phyloP scores from a whole-genome alignment of 2,329 filamentous ascomycete species.

The Kalaharituber pfeilii region DNA sequence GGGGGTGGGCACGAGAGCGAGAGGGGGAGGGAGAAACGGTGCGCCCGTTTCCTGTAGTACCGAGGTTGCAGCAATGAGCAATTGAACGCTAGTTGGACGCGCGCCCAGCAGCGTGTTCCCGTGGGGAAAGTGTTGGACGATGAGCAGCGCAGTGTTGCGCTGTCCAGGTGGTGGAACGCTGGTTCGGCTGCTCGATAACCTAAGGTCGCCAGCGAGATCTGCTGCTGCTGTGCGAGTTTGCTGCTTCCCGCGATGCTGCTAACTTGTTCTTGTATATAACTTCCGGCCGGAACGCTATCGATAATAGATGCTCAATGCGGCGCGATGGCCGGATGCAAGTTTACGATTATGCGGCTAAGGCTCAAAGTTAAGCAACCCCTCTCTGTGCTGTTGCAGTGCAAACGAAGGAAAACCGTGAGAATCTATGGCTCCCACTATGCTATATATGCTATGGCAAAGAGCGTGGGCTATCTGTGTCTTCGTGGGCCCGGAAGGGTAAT shows the following conservation, averaged over 20 bases:
- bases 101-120: neutral
- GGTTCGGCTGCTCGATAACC: neutral
- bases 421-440: too few relatives aligned
- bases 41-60: neutral
- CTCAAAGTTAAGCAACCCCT: too few relatives aligned
- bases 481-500: too few relatives aligned
- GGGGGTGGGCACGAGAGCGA: neutral
- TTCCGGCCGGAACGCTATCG: too few relatives aligned
- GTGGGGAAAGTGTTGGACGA: neutral
- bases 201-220: neutral
- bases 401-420: neutral
- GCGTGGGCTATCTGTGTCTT: too few relatives aligned
- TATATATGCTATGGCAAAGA: neutral
- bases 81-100: neutral
- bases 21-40: neutral
- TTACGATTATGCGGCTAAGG: too few relatives aligned
- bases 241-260: too few relatives aligned
- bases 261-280: too few relatives aligned
- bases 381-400: neutral
- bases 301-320: too few relatives aligned
- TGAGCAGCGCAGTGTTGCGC: neutral
- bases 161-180: neutral
- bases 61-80: neutral
- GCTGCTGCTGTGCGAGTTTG: neutral
- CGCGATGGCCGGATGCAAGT: too few relatives aligned